Evolutionary conservation across 768 basidiomycete genomes (phyloP), one percentile per base, ranked within the genome.

Genomic region (Xerocomellus chrysenteron): DNA sequence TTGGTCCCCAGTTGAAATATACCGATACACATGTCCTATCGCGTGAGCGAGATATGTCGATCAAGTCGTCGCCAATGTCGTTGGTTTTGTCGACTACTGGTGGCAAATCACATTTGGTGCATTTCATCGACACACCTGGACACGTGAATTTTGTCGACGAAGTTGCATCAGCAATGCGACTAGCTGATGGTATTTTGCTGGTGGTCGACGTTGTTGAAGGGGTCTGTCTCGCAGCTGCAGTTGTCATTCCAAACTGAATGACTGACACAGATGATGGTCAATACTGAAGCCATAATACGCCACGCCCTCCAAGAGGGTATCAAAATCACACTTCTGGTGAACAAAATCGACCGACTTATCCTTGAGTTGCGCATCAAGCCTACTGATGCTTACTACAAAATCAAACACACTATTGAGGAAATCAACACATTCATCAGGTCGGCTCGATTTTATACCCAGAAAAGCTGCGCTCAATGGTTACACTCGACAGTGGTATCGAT

Each of bases 81-180:
- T 80, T 99, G 50, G 77, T 99, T 52, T 78, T 98, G 5, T 83
- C 85, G 17, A 91, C 84, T 14, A 94, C 92, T 14, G 76, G 81
- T 43, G 93, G 94, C 54, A 98, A 98, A 76, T 97, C 94, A 2
- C 90, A 95, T 73, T 80, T 99, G 21, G 71, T 98, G 50, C 95
- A 99, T 73, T 73, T 98, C 32, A 87, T 99, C 64, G 97, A 99
- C 72, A 98, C 97, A 0, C 97, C 97, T 4, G 97, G 97, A 35
- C 97, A 99, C 66, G 92, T 95, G 57, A 98, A 98, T 74, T 98
- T 99, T 68, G 84, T 95, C n/a, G 97, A 99, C 67, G 97, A 99
- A 74, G 94, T 94, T 21, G 95, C 94, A 2, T 84, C 88, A 8
- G 80, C 92, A 9, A 84, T 95, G 55, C 83, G 97, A 43, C 75